phyloP scores from a whole-genome alignment of 2,329 filamentous ascomycete genomes.

The Seiridium cupressi region DNA sequence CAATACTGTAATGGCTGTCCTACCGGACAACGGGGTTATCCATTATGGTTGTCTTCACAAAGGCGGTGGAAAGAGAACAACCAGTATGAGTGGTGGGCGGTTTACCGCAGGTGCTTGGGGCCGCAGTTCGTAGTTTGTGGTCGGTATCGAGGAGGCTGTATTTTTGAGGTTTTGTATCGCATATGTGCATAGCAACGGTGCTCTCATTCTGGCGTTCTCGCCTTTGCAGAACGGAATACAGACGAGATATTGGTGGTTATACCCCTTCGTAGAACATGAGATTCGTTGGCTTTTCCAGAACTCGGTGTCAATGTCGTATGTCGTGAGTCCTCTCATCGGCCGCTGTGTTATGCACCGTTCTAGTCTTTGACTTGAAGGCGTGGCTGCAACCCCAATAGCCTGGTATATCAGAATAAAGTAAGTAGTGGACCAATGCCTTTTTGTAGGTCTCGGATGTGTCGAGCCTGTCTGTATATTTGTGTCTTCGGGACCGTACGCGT shows the following conservation, averaged over 20 bases:
- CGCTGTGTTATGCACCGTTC: background rate
- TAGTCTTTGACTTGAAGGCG: no score
- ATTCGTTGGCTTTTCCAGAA: background rate
- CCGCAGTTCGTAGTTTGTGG: constrained; percentile 9
- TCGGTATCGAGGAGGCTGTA: background rate
- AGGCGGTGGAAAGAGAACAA: constrained; percentile 25
- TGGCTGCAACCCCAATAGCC: no score
- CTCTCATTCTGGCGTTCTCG: background rate
- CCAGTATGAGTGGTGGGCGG: constrained; percentile 28
- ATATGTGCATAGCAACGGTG: constrained; percentile 2
- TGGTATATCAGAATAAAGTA: no score
- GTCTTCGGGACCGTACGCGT: no score
- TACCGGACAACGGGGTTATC: constrained; percentile 79
- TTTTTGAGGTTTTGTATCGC: background rate
- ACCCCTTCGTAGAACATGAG: constrained; percentile 1
- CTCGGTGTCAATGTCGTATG: background rate
- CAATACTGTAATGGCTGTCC: constrained; percentile 84
- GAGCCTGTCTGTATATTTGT: no score
- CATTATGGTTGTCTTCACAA: constrained; percentile 74
- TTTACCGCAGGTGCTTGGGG: constrained; percentile 28
- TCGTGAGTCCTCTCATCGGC: background rate
- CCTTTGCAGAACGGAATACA: background rate
- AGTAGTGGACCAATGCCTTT: no score
- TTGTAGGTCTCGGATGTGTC: no score
- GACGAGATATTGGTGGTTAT: background rate